Base-by-base conservation (phyloP, 805 yeast species). In the Teunomyces barrocoloradensis region DNA sequence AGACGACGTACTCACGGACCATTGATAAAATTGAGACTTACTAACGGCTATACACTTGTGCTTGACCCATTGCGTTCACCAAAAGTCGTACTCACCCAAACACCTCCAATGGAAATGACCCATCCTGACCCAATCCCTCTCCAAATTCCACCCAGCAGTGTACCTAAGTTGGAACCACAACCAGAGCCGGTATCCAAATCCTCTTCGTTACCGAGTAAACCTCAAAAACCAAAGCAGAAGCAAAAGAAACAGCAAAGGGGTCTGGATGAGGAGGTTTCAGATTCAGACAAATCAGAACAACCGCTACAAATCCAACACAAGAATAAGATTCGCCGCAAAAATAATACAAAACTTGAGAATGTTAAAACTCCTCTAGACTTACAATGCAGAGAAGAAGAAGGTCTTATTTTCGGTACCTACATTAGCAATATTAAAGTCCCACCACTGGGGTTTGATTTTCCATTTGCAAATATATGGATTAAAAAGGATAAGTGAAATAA, bases 21-120 rank as follows among this genome's bases (percentile, higher is more conserved):
- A 1, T 49, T 63, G 7, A 59, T 74, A 3, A 69, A 58, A 36
- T 54, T 77, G 6, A 59, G 58, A 11, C 63, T 77, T 36, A 53
- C 63, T 42, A 68, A 74, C 43, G 75, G 75, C 2, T 58, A 63
- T 30, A 56, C 60, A n/a, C 43, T 77, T 20, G 52, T 69, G 0
- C 64, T 74, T 6, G 78, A 75, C 49, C 80, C 81, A 4, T 35
- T 58, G 3, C 44, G 44, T 2, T 59, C 66, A 6, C 73, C 73
- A 1, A 51, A 44, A 43, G 44, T 61, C 32, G 44, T 59, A 17
- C 29, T 25, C 13, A 34, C 46, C 7, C 27, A 25, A 9, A 25
- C 27, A 25, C 13, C 35, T 11, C 6, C 20, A n/a, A 12, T 25
- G 27, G 27, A 25, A 7, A 25, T 7, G 1, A 9, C 27, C 27